A percentile compares a stretch with the other conserved stretches of the same genome.
phyloP scores from a whole-genome alignment of 1,284 basidiomycete species.

The Ceratobasidium sp. region DNA sequence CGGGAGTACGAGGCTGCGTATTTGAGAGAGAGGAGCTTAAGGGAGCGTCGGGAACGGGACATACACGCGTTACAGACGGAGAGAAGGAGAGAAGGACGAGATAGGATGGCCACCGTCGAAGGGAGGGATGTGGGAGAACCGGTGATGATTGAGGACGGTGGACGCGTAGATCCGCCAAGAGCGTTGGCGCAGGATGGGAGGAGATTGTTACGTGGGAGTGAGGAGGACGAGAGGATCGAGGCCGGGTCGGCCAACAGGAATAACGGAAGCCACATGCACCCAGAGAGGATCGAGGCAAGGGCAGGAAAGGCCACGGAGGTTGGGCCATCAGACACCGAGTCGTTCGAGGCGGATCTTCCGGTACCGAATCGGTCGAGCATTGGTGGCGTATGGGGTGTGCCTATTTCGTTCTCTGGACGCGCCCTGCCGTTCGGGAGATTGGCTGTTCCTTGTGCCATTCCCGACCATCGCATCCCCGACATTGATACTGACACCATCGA shows the following conservation, averaged over 20 bases:
- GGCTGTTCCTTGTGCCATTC: neutral
- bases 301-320: neutral
- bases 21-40: slow-evolving; percentile 27
- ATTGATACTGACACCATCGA: too few relatives aligned
- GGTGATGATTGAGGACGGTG: neutral
- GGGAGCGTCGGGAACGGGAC: slow-evolving; percentile 19
- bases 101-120: neutral
- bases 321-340: neutral
- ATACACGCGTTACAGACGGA: slow-evolving; percentile 15
- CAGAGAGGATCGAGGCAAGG: neutral
- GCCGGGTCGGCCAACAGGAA: neutral
- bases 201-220: slow-evolving; percentile 22
- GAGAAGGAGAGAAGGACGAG: slow-evolving; percentile 3
- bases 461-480: too few relatives aligned
- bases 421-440: slow-evolving; percentile 33
- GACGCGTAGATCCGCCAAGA: slow-evolving; percentile 15
- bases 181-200: slow-evolving; percentile 12
- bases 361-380: slow-evolving; percentile 17
- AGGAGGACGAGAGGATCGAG: slow-evolving; percentile 14
- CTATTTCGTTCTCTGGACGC: slow-evolving; percentile 1
- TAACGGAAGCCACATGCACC: too few relatives aligned
- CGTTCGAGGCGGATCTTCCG: neutral
- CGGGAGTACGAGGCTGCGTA: slow-evolving; percentile 32
- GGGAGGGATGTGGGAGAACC: slow-evolving; percentile 5
- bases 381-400: slow-evolving; percentile 14